Conservation (phyloP, 371 early-diverging fungal genomes). For the Syncephalastrum sp. region DNA sequence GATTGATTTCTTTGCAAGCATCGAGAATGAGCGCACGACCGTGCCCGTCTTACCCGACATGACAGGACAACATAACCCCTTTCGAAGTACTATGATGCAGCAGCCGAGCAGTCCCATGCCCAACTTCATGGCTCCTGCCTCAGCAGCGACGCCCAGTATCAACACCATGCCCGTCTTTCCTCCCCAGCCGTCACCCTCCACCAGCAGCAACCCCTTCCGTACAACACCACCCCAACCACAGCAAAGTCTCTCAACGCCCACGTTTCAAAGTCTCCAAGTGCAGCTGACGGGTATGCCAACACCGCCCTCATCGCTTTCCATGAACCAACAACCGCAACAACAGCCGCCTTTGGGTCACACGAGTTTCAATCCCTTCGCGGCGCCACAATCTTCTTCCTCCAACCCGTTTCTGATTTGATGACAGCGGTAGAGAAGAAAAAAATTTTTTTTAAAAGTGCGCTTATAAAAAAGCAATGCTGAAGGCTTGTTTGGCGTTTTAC, state of each 20-base stretch:
- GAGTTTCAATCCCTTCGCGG: slow-evolving; percentile 6
- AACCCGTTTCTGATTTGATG: no score
- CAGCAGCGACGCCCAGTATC: background rate
- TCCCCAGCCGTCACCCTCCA: background rate
- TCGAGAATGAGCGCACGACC: slow-evolving; percentile 61
- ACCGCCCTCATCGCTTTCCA: no score
- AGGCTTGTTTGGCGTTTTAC: no score
- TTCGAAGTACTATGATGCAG: slow-evolving; percentile 19
- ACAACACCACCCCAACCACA: background rate
- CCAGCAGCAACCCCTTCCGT: background rate
- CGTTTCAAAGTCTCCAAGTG: no score
- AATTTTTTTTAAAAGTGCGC: no score
- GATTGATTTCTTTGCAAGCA: slow-evolving; percentile 77
- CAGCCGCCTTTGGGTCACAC: slow-evolving; percentile 2
- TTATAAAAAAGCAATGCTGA: no score
- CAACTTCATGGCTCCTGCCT: slow-evolving; percentile 4
- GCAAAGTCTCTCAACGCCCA: background rate
- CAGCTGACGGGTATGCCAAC: no score
- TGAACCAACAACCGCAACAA: background rate
- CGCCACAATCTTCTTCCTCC: background rate
- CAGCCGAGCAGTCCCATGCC: slow-evolving; percentile 13
- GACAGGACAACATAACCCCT: slow-evolving; percentile 19
- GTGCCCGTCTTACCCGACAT: slow-evolving; percentile 13
- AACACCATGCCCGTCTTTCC: background rate
- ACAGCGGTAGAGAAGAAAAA: no score